Base-by-base conservation (phyloP, 306 rosid species). In the Oxytropis ochrocephala region DNA sequence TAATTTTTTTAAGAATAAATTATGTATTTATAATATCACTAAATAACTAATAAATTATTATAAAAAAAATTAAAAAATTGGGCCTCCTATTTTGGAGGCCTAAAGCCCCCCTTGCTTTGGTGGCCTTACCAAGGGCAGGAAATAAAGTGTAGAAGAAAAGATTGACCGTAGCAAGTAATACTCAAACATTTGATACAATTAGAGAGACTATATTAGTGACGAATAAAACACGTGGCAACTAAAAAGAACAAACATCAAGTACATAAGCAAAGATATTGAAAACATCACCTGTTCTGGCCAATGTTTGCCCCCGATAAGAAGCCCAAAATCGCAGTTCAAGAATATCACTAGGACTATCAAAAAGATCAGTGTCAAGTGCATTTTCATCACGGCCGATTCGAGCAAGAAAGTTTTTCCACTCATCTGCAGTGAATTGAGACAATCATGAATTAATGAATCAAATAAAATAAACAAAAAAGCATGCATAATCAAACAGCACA, bases 281-380 rank as follows among this genome's bases (percentile, higher is more conserved):
- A 74, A 13, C 46, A 75, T 62, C 82, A 94, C 98, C 98, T 50
- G 98, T 94, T 85, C 98, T 88, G 59, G 97, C 92, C 76, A 94
- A 82, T 38, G 98, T 94, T 81, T 94, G 98, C 52, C 88, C 98
- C n/a, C 98, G 81, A 73, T 90, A 94, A 30, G 97, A 90, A 41
- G 96, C 98, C 98, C 98, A 94, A 82, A 90, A 87, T 17, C 97
- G 94, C 70, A 90, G 84, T 76, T 91, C 97, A 76, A 94, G 91
- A 62, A 86, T 87, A 72, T 94, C 98, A 71, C 56, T 77, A 13
- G 90, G 30, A 72, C 72, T 85, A 53, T 82, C 85, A 64, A 64
- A 74, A 69, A 87, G 92, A 53, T 85, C 95, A 0, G 70, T 75
- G 48, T 94, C 96, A 30, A 11, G 74, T 5, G 91, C 71, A 81